phyloP scores from a whole-genome alignment of 371 early-diverging fungal species.

The Smittium culicis region DNA sequence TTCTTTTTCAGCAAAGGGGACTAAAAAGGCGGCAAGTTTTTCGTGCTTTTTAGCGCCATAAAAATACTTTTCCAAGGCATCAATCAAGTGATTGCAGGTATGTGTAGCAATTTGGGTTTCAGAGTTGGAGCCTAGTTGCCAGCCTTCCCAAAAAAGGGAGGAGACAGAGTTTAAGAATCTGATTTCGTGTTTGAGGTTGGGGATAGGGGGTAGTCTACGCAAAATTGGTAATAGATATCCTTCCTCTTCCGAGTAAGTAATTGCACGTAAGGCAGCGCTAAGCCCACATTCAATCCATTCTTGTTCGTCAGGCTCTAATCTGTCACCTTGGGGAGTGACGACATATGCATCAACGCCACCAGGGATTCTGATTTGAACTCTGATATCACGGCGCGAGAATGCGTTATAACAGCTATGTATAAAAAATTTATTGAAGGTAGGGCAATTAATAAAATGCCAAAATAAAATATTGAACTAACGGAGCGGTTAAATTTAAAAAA shows the following conservation, averaged over 20 bases:
- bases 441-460: too few relatives aligned
- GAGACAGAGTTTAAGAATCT: conserved; percentile 71
- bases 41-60: conserved; percentile 60
- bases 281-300: conserved; percentile 85
- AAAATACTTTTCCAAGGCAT: conserved; percentile 77
- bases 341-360: conserved; percentile 90
- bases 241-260: conserved; percentile 75
- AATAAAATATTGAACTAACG: too few relatives aligned
- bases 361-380: conserved; percentile 94
- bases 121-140: conserved; percentile 87
- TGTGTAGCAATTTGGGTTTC: conserved; percentile 82
- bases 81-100: conserved; percentile 67
- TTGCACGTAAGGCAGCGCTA: conserved; percentile 72
- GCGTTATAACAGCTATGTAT: conserved; percentile 78
- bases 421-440: not conserved
- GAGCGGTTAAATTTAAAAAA: too few relatives aligned
- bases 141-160: conserved; percentile 68
- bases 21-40: conserved; percentile 65
- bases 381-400: conserved; percentile 85
- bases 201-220: conserved; percentile 71
- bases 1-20: conserved; percentile 58
- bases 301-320: conserved; percentile 57
- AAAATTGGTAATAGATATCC: conserved; percentile 74
- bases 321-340: conserved; percentile 65
- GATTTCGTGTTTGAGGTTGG: conserved; percentile 50